phyloP scores from a whole-genome alignment of 805 yeast species.

The Lipomyces orientalis region DNA sequence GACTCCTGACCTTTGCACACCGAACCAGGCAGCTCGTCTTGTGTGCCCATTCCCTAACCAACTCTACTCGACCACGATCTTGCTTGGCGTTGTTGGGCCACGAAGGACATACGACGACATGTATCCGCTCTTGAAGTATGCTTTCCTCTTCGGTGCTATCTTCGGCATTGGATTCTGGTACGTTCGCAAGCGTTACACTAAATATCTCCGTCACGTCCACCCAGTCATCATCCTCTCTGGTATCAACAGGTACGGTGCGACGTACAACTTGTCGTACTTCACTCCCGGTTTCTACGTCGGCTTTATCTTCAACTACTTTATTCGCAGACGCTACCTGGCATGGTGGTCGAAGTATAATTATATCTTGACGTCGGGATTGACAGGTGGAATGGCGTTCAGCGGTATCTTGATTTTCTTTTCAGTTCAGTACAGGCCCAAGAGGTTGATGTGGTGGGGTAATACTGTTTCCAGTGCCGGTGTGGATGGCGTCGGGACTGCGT shows the following conservation, averaged over 20 bases:
- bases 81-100: slow-evolving; percentile 39
- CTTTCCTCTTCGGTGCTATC: slow-evolving; percentile 30
- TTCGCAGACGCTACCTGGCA: slow-evolving; percentile 58
- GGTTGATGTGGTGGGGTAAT: slow-evolving; percentile 67
- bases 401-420: slow-evolving; percentile 61
- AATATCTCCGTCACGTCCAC: slow-evolving; percentile 19
- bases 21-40: slow-evolving; percentile 26
- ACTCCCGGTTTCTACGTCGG: slow-evolving; percentile 53
- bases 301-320: slow-evolving; percentile 59
- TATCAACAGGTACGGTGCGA: slow-evolving; percentile 12
- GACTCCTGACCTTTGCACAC: slow-evolving; percentile 32
- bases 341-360: slow-evolving; percentile 82
- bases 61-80: slow-evolving; percentile 32
- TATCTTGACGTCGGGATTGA: slow-evolving; percentile 66
- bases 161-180: slow-evolving; percentile 19
- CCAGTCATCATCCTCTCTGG: slow-evolving; percentile 35
- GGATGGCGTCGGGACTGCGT: slow-evolving; percentile 15
- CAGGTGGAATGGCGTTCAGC: slow-evolving; percentile 68
- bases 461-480: slow-evolving; percentile 33
- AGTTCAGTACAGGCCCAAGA: slow-evolving; percentile 49
- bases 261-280: slow-evolving; percentile 40
- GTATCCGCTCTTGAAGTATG: slow-evolving; percentile 26
- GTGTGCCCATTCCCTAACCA: slow-evolving; percentile 35
- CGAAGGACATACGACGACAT: slow-evolving; percentile 25
- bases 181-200: slow-evolving; percentile 11